A percentile compares a stretch with the other conserved stretches of the same genome.
Conservation (phyloP, 768 basidiomycete genomes). For the Boletellus emodensis region DNA sequence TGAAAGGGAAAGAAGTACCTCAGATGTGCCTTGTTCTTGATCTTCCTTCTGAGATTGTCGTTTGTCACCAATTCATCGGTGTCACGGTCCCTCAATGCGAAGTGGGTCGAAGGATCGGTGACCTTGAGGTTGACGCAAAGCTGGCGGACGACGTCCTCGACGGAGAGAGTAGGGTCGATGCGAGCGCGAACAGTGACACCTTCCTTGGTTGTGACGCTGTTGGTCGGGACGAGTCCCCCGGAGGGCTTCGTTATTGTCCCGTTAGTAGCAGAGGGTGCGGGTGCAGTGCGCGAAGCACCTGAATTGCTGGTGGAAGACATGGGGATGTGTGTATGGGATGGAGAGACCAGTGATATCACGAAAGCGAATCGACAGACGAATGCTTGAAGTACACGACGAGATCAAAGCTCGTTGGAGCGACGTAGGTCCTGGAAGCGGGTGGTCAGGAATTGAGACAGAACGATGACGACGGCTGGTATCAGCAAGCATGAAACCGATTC, state of each 20-base stretch:
- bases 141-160: slow-evolving; percentile 81
- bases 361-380: background rate
- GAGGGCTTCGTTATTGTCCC: slow-evolving; percentile 40
- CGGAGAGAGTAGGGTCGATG: slow-evolving; percentile 79
- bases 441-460: slow-evolving; percentile 4
- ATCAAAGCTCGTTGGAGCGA: background rate
- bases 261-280: slow-evolving; percentile 26
- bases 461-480: slow-evolving; percentile 21
- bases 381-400: too few relatives aligned
- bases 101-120: slow-evolving; percentile 66
- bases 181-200: slow-evolving; percentile 75
- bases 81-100: slow-evolving; percentile 73
- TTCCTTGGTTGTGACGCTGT: slow-evolving; percentile 75
- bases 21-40: slow-evolving; percentile 71
- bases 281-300: slow-evolving; percentile 27
- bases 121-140: slow-evolving; percentile 79
- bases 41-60: slow-evolving; percentile 80
- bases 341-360: background rate
- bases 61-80: slow-evolving; percentile 81
- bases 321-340: background rate
- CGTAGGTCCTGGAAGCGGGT: slow-evolving; percentile 2
- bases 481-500: slow-evolving; percentile 38
- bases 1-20: slow-evolving; percentile 47
- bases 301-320: slow-evolving; percentile 30
- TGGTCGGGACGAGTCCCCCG: slow-evolving; percentile 66